Percentiles rank a stretch among this genome's conserved stretches.
Evolutionary conservation across 2,329 filamentous ascomycete species (phyloP).

Genomic region (Botrytis medusae): DNA sequence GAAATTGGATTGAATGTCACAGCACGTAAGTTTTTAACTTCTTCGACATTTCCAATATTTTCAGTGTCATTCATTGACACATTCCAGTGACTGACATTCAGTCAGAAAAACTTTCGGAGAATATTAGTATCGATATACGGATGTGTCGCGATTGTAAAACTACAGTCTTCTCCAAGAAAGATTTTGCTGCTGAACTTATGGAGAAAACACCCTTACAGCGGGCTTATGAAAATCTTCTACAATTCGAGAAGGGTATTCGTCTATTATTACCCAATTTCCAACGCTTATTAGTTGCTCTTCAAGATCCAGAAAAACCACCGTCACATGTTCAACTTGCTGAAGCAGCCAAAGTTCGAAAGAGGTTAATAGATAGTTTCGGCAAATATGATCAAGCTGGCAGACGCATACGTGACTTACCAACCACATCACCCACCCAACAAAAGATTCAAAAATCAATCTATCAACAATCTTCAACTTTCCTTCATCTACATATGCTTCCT

Average conservation of each 20-base stretch:
- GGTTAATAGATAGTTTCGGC: slow-evolving; percentile 69
- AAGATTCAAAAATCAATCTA: slow-evolving; percentile 68
- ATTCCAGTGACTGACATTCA: slow-evolving; percentile 41
- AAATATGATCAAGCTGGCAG: slow-evolving; percentile 70
- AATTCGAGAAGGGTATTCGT: slow-evolving; percentile 71
- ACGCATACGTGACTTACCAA: slow-evolving; percentile 66
- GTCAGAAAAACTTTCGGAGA: slow-evolving; percentile 50
- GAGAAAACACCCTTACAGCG: slow-evolving; percentile 61
- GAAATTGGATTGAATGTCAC: slow-evolving; percentile 80
- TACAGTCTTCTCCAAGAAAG: slow-evolving; percentile 66
- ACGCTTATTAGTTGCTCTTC: slow-evolving; percentile 60
- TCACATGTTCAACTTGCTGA: slow-evolving; percentile 58
- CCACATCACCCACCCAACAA: slow-evolving; percentile 60
- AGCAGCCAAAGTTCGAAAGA: slow-evolving; percentile 68
- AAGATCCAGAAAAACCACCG: slow-evolving; percentile 59
- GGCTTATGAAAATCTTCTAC: slow-evolving; percentile 65
- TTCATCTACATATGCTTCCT: slow-evolving; percentile 74
- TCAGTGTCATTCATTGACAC: slow-evolving; percentile 32
- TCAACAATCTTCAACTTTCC: slow-evolving; percentile 66
- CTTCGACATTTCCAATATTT: background rate
- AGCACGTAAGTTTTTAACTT: slow-evolving; percentile 51
- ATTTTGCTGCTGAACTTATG: slow-evolving; percentile 61
- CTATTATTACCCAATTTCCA: slow-evolving; percentile 69
- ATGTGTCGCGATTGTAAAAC: slow-evolving; percentile 89
- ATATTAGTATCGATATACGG: slow-evolving; percentile 73